Evolutionary conservation across 169 alveolate genomes (phyloP), one percentile per base, ranked within the genome.

Genomic region (Eimeria sp.): DNA sequence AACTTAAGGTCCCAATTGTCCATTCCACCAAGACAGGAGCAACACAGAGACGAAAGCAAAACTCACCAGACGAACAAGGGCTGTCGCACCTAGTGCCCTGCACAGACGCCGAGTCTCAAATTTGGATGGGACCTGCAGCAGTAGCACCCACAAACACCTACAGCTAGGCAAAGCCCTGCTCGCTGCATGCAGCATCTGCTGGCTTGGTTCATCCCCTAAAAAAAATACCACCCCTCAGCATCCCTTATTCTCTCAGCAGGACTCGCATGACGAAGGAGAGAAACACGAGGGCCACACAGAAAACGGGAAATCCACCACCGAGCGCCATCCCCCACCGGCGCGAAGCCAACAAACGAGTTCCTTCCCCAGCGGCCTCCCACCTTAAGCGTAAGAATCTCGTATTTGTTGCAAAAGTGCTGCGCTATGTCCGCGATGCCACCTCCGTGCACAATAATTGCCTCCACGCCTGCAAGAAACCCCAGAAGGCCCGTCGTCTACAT

Each of bases 341-440:
- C 16, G 34, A 22, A 5, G 45, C 47, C 70, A 80, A 51, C 70
- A 14, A 65, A 25, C 40, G n/a, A 47, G 20, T 40, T 20, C 67
- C 13, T 20, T 11, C 11, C 34, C 27, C 58, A n/a, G 84, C 25
- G 40, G 40, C 40, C 40, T 34, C 94, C 95, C 34, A 99, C 97
- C 96, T 99, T 99, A 82, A 99, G 95, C 10, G 99, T 98, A 98
- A 99, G 98, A 73, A 99, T 99, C 27, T 99, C 98, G 98, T 99
- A 98, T 95, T 99, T 99, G 98, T 99, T 99, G 97, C 99, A 98
- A 97, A 97, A 99, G 97, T 99, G 99, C 95, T 98, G 99, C 43
- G 99, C 99, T 63, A 99, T 97, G 80, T 99, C 99, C 16, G 99
- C 98, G 94, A 99, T 98, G 89, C 99, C 99, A 10, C 99, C 99